Percentiles rank a stretch among this genome's conserved stretches.
These are phyloP conservation scores for Trichophyton benhamiae DNA, from an alignment of 2,329 filamentous ascomycete species.

Conservation along the genomic window DNA sequence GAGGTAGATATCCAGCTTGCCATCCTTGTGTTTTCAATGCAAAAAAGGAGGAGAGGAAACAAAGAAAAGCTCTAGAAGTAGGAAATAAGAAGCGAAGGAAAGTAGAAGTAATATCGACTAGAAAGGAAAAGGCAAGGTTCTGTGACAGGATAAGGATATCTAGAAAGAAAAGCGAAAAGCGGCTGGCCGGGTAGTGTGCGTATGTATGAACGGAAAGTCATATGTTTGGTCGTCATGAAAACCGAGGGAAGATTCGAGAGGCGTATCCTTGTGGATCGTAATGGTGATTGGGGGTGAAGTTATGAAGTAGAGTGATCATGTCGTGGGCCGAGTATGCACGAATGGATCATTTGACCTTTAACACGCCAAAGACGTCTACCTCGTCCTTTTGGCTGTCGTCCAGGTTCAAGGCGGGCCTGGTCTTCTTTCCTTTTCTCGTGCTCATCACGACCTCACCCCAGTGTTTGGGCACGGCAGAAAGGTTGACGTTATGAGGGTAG, in stretches of 20 bases:
- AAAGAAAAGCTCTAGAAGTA: not conserved
- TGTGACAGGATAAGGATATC: not conserved
- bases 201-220: not conserved
- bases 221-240: not conserved
- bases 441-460: constrained; percentile 36
- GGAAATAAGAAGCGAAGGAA: not conserved
- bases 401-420: constrained; percentile 17
- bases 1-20: not conserved
- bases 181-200: too few species aligned
- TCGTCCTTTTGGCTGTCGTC: constrained; percentile 18
- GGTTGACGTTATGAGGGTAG: constrained; percentile 1
- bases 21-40: not conserved
- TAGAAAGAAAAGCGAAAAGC: not conserved
- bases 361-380: constrained; percentile 30
- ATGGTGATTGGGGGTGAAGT: not conserved
- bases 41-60: not conserved
- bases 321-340: not conserved
- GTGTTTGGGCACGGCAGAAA: constrained; percentile 26
- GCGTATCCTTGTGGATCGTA: not conserved
- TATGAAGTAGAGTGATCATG: not conserved
- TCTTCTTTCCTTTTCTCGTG: constrained; percentile 21
- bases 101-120: not conserved
- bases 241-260: not conserved
- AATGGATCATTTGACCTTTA: constrained; percentile 20
- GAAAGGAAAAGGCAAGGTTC: not conserved